Conservation (phyloP, 768 basidiomycete species). For the Mycena indigotica region DNA sequence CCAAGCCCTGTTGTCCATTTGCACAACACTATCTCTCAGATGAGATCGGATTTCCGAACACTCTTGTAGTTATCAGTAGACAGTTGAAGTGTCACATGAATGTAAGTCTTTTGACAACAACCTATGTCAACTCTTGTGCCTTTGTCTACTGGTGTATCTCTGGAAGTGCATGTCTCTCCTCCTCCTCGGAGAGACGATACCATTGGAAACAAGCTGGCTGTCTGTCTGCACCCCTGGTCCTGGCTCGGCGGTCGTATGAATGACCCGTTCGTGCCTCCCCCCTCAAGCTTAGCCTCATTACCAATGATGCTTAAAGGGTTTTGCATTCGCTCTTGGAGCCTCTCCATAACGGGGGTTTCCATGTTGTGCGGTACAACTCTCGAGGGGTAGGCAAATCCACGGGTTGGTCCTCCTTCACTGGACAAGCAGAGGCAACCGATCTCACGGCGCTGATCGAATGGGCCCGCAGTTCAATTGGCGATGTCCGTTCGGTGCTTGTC, state of each 20-base stretch:
- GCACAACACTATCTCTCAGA: too few species aligned
- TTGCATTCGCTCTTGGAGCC: slow-evolving; percentile 42
- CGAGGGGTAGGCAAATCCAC: slow-evolving; percentile 76
- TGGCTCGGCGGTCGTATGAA: slow-evolving; percentile 77
- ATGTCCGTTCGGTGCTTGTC: slow-evolving; percentile 56
- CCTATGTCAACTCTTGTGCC: slow-evolving; percentile 13
- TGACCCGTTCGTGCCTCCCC: slow-evolving; percentile 61
- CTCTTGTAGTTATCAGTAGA: too few species aligned
- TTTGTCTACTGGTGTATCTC: slow-evolving; percentile 42
- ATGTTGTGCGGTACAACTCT: slow-evolving; percentile 74
- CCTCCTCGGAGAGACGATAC: slow-evolving; percentile 25
- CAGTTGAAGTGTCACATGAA: too few species aligned
- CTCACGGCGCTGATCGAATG: slow-evolving; percentile 63
- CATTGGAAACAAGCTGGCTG: slow-evolving; percentile 49
- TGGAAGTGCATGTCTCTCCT: slow-evolving; percentile 42
- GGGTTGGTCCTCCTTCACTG: slow-evolving; percentile 75
- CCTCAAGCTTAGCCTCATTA: background rate
- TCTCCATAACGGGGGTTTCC: slow-evolving; percentile 49
- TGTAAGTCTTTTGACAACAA: too few species aligned
- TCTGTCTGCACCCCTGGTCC: slow-evolving; percentile 87
- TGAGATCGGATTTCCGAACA: too few species aligned
- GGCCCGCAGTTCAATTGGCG: slow-evolving; percentile 44
- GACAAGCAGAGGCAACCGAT: slow-evolving; percentile 69
- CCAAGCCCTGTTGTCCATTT: too few species aligned
- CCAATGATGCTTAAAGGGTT: slow-evolving; percentile 39